Evolutionary conservation across 2,329 filamentous ascomycete genomes (phyloP).

Genomic region (Stenocarpella maydis): DNA sequence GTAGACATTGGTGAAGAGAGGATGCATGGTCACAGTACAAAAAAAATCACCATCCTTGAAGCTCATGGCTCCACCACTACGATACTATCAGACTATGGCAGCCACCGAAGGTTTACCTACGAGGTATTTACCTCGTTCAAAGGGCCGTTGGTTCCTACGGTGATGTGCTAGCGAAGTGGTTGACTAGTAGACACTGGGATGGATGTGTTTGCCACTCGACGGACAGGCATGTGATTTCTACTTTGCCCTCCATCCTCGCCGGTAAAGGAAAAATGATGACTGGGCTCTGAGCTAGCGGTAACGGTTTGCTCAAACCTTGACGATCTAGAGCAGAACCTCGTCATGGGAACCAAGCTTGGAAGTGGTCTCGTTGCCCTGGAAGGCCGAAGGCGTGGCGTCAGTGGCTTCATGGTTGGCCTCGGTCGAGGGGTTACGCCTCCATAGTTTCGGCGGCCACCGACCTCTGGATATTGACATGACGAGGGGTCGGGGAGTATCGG

Average conservation of each 20-base stretch:
- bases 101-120: not conserved
- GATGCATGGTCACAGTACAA: not conserved
- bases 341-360: constrained; percentile 7
- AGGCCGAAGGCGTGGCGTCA: constrained; percentile 20
- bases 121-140: not conserved
- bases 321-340: not conserved
- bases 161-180: not conserved
- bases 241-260: not conserved
- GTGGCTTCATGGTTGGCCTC: constrained; percentile 21
- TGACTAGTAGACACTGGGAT: not conserved
- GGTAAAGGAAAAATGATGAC: not conserved
- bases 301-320: not conserved
- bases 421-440: not conserved
- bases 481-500: not conserved
- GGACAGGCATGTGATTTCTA: not conserved
- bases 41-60: not conserved
- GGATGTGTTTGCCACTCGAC: not conserved
- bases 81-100: not conserved
- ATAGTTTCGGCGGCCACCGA: no score
- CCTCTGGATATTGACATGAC: not conserved
- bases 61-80: not conserved
- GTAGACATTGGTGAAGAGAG: not conserved
- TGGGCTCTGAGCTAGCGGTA: not conserved
- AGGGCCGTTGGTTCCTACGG: not conserved
- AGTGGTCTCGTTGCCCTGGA: not conserved